Conservation (phyloP, 768 basidiomycete genomes). For the Lenzites betulinus region DNA sequence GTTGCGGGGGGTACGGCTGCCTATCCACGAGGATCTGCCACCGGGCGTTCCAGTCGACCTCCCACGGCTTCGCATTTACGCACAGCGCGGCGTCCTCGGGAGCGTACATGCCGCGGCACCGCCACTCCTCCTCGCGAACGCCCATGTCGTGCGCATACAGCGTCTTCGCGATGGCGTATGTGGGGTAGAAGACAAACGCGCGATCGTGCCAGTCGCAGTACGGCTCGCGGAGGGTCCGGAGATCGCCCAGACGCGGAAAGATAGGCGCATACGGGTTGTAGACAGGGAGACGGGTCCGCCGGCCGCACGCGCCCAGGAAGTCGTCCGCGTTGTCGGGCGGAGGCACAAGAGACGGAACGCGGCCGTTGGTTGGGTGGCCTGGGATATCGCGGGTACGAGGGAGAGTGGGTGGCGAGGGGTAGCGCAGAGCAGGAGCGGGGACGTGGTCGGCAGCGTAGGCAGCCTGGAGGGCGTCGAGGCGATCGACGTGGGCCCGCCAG, state of each 20-base stretch:
- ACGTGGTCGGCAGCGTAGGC: neutral
- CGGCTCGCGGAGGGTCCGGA: slow-evolving; percentile 9
- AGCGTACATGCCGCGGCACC: neutral
- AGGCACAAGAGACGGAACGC: neutral
- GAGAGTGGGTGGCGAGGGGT: slow-evolving; percentile 4
- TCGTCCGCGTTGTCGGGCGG: neutral
- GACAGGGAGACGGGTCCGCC: neutral
- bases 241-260: slow-evolving; percentile 16
- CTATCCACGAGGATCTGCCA: slow-evolving; percentile 12
- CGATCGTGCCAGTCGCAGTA: slow-evolving; percentile 13
- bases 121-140: neutral
- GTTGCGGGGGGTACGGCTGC: neutral
- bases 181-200: slow-evolving; percentile 5
- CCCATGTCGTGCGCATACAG: slow-evolving; percentile 12
- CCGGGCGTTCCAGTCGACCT: slow-evolving; percentile 6
- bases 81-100: too few relatives aligned
- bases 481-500: slow-evolving; percentile 1
- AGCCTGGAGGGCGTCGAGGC: slow-evolving; percentile 6
- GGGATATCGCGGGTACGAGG: slow-evolving; percentile 4
- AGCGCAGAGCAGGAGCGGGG: neutral
- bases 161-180: slow-evolving; percentile 1
- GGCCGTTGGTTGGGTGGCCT: slow-evolving; percentile 1
- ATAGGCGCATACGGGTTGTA: slow-evolving; percentile 8
- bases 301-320: neutral
- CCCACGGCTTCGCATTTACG: neutral